phyloP scores from a whole-genome alignment of 179 eudicot species.

The Vitellaria paradoxa region DNA sequence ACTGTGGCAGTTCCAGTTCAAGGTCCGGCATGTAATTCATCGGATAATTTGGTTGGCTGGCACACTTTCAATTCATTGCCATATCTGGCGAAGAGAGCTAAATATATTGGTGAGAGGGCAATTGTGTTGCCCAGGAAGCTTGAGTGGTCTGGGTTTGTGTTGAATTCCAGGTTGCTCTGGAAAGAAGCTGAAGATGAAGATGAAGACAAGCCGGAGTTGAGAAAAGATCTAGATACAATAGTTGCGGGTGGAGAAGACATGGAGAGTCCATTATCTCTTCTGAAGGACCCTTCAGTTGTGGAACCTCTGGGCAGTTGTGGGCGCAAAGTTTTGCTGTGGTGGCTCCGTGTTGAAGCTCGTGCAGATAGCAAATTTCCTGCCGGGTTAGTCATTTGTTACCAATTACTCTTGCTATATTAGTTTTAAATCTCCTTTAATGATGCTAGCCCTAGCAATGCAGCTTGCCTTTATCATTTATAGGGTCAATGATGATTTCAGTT shows the following conservation, averaged over 20 bases:
- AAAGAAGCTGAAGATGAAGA: slow-evolving; percentile 39
- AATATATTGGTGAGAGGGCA: slow-evolving; percentile 72
- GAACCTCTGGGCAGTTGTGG: slow-evolving; percentile 97
- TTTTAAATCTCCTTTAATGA: background rate
- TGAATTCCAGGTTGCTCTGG: slow-evolving; percentile 86
- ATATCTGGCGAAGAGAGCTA: slow-evolving; percentile 54
- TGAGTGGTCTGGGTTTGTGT: slow-evolving; percentile 95
- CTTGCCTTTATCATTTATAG: background rate
- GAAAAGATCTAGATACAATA: slow-evolving; percentile 59
- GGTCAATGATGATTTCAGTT: background rate
- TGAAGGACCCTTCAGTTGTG: slow-evolving; percentile 66
- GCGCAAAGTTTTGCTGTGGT: slow-evolving; percentile 90
- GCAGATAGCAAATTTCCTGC: slow-evolving; percentile 93
- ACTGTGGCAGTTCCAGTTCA: slow-evolving; percentile 52
- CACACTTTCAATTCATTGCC: slow-evolving; percentile 64
- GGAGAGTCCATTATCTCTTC: slow-evolving; percentile 70
- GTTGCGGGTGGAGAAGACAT: slow-evolving; percentile 41
- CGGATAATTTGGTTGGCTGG: slow-evolving; percentile 76
- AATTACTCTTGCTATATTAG: slow-evolving; percentile 7
- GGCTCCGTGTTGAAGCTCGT: slow-evolving; percentile 99
- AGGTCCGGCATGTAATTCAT: slow-evolving; percentile 91
- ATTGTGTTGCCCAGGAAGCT: slow-evolving; percentile 76
- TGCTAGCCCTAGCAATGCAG: background rate
- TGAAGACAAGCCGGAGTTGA: slow-evolving; percentile 63
- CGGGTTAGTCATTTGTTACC: slow-evolving; percentile 46